phyloP scores from a whole-genome alignment of 106 monocot genomes.

The Triglochin maritima region DNA sequence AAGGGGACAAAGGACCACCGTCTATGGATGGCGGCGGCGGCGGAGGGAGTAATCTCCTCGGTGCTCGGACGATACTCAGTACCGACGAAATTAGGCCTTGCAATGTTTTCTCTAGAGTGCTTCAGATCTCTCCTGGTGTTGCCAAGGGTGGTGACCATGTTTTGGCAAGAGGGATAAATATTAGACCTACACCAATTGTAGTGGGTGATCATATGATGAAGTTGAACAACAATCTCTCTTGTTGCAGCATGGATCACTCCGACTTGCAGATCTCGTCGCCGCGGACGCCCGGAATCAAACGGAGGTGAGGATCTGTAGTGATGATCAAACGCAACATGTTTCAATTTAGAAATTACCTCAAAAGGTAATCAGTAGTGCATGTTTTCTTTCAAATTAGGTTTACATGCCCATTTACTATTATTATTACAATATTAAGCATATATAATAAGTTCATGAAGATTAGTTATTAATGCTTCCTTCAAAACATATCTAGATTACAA shows the following conservation, averaged over 20 bases:
- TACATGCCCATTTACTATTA: not conserved
- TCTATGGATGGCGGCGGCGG: not conserved
- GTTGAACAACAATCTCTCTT: not conserved
- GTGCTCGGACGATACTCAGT: not conserved
- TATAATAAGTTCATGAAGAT: not conserved
- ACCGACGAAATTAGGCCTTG: conserved; percentile 4
- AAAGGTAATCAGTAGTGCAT: not conserved
- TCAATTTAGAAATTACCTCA: not conserved
- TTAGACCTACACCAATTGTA: conserved; percentile 8
- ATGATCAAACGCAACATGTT: not conserved
- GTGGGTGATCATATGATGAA: conserved; percentile 6
- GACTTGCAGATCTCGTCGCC: conserved; percentile 39
- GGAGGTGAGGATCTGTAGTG: conserved; percentile 37
- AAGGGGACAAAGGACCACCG: not conserved
- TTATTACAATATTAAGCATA: not conserved
- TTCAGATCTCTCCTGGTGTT: conserved; percentile 9
- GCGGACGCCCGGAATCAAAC: conserved; percentile 36
- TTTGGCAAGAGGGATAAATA: conserved; percentile 1
- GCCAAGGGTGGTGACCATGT: not conserved
- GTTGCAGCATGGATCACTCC: conserved; percentile 8
- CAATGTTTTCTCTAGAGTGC: conserved; percentile 9
- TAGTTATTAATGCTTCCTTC: not conserved
- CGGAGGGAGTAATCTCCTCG: not conserved
- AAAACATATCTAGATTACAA: not conserved
- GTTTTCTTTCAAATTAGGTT: not conserved